Conservation (phyloP, 352 stramenopile genomes). For the Phytophthora capsici region DNA sequence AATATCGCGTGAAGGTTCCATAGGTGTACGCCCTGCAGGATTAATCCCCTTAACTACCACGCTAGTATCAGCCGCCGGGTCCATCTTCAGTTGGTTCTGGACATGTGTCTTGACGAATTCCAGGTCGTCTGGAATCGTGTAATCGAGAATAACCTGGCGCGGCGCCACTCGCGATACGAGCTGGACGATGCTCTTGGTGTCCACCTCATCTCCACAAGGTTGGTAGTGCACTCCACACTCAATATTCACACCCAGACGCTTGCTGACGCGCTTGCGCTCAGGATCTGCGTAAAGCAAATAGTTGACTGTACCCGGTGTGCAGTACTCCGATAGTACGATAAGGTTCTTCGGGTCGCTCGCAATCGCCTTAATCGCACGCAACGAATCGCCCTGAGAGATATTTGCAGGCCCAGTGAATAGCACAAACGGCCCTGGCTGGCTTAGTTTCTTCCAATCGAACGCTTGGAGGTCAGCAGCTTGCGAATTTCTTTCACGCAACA, state of each 20-base stretch:
- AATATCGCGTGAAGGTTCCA: slow-evolving; percentile 59
- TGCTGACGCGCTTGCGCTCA: slow-evolving; percentile 71
- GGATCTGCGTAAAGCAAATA: slow-evolving; percentile 84
- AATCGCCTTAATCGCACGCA: slow-evolving; percentile 63
- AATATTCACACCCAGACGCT: slow-evolving; percentile 71
- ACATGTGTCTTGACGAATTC: slow-evolving; percentile 73
- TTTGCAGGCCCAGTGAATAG: slow-evolving; percentile 83
- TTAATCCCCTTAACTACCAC: slow-evolving; percentile 44
- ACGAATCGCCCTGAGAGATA: slow-evolving; percentile 76
- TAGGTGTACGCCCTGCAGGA: slow-evolving; percentile 33
- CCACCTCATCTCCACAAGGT: slow-evolving; percentile 84
- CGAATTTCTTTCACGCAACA: slow-evolving; percentile 36
- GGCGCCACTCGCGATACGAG: slow-evolving; percentile 64
- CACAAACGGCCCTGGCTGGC: slow-evolving; percentile 73
- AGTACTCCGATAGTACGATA: slow-evolving; percentile 85
- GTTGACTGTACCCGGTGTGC: slow-evolving; percentile 80
- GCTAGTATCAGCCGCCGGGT: slow-evolving; percentile 28
- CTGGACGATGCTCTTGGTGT: slow-evolving; percentile 86
- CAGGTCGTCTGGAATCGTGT: slow-evolving; percentile 60
- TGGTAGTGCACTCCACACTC: slow-evolving; percentile 87
- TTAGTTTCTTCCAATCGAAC: slow-evolving; percentile 78
- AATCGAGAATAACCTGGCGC: slow-evolving; percentile 75
- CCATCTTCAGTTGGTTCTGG: slow-evolving; percentile 54
- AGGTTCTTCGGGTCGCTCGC: slow-evolving; percentile 82
- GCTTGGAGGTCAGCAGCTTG: slow-evolving; percentile 37